Evolutionary conservation across 495 filamentous ascomycete species (phyloP), one percentile per base, ranked within the genome.

Genomic region (Trichoderma virens): DNA sequence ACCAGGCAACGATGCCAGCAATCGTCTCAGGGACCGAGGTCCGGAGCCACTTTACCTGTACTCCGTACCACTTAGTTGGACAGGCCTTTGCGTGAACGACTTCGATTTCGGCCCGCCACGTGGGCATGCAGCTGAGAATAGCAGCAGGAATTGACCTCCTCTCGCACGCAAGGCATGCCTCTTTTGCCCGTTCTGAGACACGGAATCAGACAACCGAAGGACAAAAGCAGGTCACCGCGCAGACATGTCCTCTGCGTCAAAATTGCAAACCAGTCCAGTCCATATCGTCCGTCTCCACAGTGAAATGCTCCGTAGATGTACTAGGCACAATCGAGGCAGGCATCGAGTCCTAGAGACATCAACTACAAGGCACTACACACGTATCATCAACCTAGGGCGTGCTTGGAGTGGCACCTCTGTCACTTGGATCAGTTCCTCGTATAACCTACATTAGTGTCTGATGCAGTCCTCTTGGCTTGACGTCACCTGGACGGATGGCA

Each of bases 371-470:
- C 38, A 41, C 18, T 35, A 35, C 32, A 35, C 32, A 35, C 32
- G 4, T 11, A 35, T 35, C 32, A 35, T 35, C 4, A 11, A 47
- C 20, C 43, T 47, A 47, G 16, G n/a, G 8, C 18, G 8, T 47
- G 8, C 43, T 47, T 47, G 43, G 43, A 47, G n/a, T 18, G n/a
- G 43, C 43, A 47, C 43, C 8, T 47, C n/a, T 47, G 43, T 47
- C 43, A 47, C 8, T 23, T 47, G 18, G n/a, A 8, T 20, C 43
- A 23, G n/a, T 56, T 56, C n/a, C 27, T 56, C 51, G 51, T 56
- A 56, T 30, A 18, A 30, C 25, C 51, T 27, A 56, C 51, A 56
- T 30, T 56, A 56, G 51, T 56, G 51, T 8, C 51, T 56, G 51
- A 5, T 30, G 8, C 25, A 5, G n/a, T 56, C 28, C 51, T 56